phyloP scores from a whole-genome alignment of 148 eudicot genomes.

The Amaranthus cruentus region DNA sequence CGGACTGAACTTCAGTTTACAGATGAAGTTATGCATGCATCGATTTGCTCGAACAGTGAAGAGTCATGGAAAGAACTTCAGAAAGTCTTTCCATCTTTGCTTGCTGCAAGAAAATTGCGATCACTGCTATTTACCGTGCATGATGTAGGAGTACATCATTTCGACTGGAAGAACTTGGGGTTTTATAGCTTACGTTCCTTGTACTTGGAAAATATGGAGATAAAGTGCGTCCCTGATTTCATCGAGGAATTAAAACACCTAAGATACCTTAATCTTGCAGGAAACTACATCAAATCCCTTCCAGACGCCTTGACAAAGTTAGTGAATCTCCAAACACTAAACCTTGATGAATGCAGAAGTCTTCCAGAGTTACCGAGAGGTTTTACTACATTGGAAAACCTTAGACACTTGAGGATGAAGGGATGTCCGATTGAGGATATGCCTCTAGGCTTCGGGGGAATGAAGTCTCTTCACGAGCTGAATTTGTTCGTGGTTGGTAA shows the following conservation, averaged over 20 bases:
- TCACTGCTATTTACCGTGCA: not conserved
- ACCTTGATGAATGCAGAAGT: not conserved
- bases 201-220: not conserved
- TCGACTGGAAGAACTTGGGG: too few relatives aligned
- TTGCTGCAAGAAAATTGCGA: not conserved
- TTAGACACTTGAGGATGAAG: not conserved
- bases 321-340: constrained; percentile 12
- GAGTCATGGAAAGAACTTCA: too few relatives aligned
- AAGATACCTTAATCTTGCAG: constrained; percentile 8
- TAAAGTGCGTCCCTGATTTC: not conserved
- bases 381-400: constrained; percentile 19
- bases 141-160: not conserved
- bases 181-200: not conserved
- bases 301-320: constrained; percentile 4
- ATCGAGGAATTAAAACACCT: constrained; percentile 14
- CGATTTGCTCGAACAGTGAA: too few relatives aligned
- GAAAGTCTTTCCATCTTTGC: not conserved
- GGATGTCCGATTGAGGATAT: not conserved
- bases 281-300: not conserved
- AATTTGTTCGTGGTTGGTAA: not conserved
- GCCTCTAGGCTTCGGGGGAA: not conserved
- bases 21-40: not conserved
- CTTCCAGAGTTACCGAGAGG: constrained; percentile 10
- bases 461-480: constrained; percentile 2
- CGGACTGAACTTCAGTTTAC: not conserved